phyloP scores from a whole-genome alignment of 805 yeast genomes.

The Schizosaccharomyces lindneri region DNA sequence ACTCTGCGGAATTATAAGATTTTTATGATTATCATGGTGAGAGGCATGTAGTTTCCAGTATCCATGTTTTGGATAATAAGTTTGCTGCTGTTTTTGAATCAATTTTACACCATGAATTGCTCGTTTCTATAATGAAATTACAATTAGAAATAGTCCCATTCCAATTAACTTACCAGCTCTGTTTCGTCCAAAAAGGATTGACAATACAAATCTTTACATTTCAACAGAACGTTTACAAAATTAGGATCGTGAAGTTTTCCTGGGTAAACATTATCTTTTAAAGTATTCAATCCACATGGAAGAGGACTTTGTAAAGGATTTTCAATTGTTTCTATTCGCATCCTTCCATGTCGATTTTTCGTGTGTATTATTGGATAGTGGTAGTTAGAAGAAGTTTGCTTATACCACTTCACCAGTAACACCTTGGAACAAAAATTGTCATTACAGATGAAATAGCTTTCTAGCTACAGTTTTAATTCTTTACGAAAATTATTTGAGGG shows the following conservation, averaged over 20 bases:
- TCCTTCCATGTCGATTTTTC: background rate
- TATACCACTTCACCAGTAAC: background rate
- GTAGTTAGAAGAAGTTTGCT: background rate
- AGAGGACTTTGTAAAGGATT: background rate
- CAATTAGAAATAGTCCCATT: background rate
- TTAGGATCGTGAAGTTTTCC: background rate
- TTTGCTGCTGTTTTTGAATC: background rate
- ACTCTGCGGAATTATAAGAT: background rate
- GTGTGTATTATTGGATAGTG: background rate
- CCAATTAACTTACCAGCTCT: background rate
- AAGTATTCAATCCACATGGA: background rate
- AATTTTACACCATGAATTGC: background rate
- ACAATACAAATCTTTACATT: background rate
- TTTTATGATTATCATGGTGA: background rate
- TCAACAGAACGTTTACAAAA: background rate
- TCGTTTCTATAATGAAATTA: background rate
- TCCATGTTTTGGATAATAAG: background rate
- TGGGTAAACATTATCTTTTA: background rate
- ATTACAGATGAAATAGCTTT: background rate
- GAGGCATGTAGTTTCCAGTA: background rate
- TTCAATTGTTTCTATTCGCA: background rate
- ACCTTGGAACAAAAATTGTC: background rate
- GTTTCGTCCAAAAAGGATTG: background rate
- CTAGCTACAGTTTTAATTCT: background rate
- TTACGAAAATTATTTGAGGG: background rate